These are phyloP conservation scores for Aristolochia fimbriata DNA, from an alignment of 164 flowering plant species.

Conservation along the genomic window DNA sequence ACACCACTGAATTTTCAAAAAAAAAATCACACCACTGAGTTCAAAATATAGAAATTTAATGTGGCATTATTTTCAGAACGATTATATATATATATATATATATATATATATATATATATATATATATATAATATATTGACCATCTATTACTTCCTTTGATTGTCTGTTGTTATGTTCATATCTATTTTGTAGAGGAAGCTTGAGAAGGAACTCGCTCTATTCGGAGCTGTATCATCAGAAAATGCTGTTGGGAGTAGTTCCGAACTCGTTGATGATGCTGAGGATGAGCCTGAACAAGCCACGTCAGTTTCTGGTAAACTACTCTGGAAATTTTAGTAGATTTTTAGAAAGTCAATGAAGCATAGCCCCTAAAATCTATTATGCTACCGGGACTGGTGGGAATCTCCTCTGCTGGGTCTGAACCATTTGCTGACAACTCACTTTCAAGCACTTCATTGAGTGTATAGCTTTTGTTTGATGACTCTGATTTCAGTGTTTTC, in stretches of 20 bases:
- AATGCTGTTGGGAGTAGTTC: constrained; percentile 9
- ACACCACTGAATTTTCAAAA: too few species aligned
- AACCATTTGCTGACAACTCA: too few species aligned
- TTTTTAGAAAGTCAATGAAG: neutral
- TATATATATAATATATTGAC: too few species aligned
- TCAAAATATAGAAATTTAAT: too few species aligned
- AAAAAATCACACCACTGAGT: too few species aligned
- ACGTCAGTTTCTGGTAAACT: constrained; percentile 43
- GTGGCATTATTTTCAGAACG: too few species aligned
- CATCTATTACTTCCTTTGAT: too few species aligned
- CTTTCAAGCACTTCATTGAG: too few species aligned
- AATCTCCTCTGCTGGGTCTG: neutral
- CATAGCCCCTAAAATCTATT: neutral
- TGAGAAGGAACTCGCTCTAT: constrained; percentile 43
- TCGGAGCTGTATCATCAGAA: constrained; percentile 36
- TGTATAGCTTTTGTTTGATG: neutral
- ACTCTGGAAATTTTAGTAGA: neutral
- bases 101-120: too few species aligned
- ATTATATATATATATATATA: too few species aligned
- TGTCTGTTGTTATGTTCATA: neutral
- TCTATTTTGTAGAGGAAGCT: constrained; percentile 46
- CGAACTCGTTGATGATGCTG: constrained; percentile 24
- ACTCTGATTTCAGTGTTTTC: neutral
- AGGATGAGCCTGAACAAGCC: constrained; percentile 31
- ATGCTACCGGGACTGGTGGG: neutral